Conservation (phyloP, 2,329 filamentous ascomycete genomes). For the Cercospora brassicicola region DNA sequence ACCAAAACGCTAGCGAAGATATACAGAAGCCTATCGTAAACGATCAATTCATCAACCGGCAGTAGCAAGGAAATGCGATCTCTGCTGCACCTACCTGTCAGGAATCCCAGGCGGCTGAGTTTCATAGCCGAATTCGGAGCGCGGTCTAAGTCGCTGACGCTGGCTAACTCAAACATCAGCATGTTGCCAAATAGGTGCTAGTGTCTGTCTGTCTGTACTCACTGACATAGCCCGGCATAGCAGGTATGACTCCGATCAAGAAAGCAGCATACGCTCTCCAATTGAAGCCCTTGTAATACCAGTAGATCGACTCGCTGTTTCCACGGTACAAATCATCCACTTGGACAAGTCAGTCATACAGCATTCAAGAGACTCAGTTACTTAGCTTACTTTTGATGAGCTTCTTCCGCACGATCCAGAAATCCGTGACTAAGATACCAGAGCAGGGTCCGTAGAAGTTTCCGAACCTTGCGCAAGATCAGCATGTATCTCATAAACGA, state of each 20-base stretch:
- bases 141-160: slow-evolving; percentile 6
- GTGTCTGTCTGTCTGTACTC: too few relatives aligned
- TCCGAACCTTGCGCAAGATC: slow-evolving; percentile 21
- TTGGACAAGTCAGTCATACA: background rate
- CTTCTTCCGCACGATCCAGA: slow-evolving; percentile 32
- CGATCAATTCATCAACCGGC: too few relatives aligned
- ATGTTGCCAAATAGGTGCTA: too few relatives aligned
- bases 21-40: slow-evolving; percentile 18
- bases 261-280: slow-evolving; percentile 32
- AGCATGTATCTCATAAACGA: background rate
- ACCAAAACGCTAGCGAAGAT: slow-evolving; percentile 7
- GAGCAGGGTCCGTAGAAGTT: slow-evolving; percentile 35
- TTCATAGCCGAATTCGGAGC: slow-evolving; percentile 20
- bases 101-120: slow-evolving; percentile 16
- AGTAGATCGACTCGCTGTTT: slow-evolving; percentile 29
- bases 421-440: slow-evolving; percentile 34
- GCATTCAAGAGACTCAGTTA: background rate
- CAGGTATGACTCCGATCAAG: slow-evolving; percentile 22
- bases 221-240: slow-evolving; percentile 22
- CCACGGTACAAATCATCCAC: slow-evolving; percentile 33
- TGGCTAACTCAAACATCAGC: too few relatives aligned
- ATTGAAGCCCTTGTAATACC: slow-evolving; percentile 33
- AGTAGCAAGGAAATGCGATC: too few relatives aligned
- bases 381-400: slow-evolving; percentile 21
- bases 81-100: slow-evolving; percentile 7